These are phyloP conservation scores for Conoideocrella luteorostrata DNA, from an alignment of 2,329 filamentous ascomycete species.

Conservation along the genomic window DNA sequence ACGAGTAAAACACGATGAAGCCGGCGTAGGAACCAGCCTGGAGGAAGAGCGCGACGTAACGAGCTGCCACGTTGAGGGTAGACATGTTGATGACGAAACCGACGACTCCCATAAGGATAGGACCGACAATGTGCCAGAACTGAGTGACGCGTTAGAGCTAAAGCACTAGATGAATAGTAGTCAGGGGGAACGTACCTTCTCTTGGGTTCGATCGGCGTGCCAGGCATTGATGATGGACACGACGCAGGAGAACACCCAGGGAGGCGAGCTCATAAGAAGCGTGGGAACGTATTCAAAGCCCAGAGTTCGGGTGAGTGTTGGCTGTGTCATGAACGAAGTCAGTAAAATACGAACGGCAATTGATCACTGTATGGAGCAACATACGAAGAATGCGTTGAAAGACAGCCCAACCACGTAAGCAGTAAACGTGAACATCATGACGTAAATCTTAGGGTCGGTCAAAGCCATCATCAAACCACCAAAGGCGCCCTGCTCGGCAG, in stretches of 20 bases:
- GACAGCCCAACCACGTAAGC: slow-evolving; percentile 53
- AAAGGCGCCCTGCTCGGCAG: slow-evolving; percentile 41
- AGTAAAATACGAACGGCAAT: background rate
- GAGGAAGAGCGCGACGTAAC: slow-evolving; percentile 55
- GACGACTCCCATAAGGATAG: slow-evolving; percentile 45
- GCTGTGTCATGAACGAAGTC: slow-evolving; percentile 23
- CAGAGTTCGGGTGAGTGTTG: slow-evolving; percentile 45
- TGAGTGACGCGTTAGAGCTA: slow-evolving; percentile 15
- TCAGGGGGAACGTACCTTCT: slow-evolving; percentile 34
- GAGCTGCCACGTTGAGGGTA: slow-evolving; percentile 47
- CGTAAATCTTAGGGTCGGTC: slow-evolving; percentile 55
- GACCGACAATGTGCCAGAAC: slow-evolving; percentile 53
- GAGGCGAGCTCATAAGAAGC: slow-evolving; percentile 49
- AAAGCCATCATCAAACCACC: slow-evolving; percentile 52
- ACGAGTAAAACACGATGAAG: slow-evolving; percentile 52
- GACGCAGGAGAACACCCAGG: slow-evolving; percentile 53
- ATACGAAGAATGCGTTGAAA: slow-evolving; percentile 53
- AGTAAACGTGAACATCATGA: slow-evolving; percentile 57
- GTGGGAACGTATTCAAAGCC: slow-evolving; percentile 47
- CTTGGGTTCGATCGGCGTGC: slow-evolving; percentile 49
- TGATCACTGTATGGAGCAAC: slow-evolving; percentile 9
- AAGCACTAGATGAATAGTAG: too few relatives aligned
- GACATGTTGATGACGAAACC: slow-evolving; percentile 57
- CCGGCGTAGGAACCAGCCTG: slow-evolving; percentile 52
- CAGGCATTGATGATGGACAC: slow-evolving; percentile 49